phyloP scores from a whole-genome alignment of 2,329 filamentous ascomycete species.

The Alternaria burnsii region DNA sequence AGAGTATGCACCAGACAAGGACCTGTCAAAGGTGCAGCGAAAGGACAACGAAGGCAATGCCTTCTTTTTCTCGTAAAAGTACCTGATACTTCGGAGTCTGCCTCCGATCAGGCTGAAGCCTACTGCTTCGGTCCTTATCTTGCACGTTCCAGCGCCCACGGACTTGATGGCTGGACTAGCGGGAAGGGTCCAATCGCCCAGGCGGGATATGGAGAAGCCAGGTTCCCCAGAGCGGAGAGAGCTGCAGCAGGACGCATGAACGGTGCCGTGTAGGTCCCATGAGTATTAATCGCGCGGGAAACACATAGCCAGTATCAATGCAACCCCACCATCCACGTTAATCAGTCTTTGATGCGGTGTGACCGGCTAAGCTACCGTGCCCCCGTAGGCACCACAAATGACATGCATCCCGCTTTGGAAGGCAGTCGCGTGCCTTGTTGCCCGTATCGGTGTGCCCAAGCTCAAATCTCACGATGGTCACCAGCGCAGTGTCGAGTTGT shows the following conservation, averaged over 20 bases:
- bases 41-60: constrained; percentile 89
- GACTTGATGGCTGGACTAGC: background rate
- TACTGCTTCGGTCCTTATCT: background rate
- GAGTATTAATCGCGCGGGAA: constrained; percentile 8
- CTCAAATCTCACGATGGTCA: background rate
- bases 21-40: constrained; percentile 79
- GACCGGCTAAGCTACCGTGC: constrained; percentile 16
- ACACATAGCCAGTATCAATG: constrained; percentile 22
- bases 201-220: constrained; percentile 9
- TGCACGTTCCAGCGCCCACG: background rate
- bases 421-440: constrained; percentile 39
- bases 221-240: constrained; percentile 8
- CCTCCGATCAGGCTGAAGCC: background rate
- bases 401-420: constrained; percentile 8
- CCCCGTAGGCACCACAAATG: constrained; percentile 4
- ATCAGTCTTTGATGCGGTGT: constrained; percentile 37
- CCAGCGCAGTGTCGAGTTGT: constrained; percentile 1
- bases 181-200: constrained; percentile 4
- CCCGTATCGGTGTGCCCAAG: constrained; percentile 11
- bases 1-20: constrained; percentile 88
- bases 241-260: constrained; percentile 9
- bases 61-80: constrained; percentile 71
- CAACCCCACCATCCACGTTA: constrained; percentile 20
- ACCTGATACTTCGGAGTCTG: background rate
- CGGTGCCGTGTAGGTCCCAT: background rate